A percentile compares a stretch with the other conserved stretches of the same genome.
These are phyloP conservation scores for Neophaeococcomyces aloes DNA, from an alignment of 2,329 filamentous ascomycete genomes.

Conservation along the genomic window DNA sequence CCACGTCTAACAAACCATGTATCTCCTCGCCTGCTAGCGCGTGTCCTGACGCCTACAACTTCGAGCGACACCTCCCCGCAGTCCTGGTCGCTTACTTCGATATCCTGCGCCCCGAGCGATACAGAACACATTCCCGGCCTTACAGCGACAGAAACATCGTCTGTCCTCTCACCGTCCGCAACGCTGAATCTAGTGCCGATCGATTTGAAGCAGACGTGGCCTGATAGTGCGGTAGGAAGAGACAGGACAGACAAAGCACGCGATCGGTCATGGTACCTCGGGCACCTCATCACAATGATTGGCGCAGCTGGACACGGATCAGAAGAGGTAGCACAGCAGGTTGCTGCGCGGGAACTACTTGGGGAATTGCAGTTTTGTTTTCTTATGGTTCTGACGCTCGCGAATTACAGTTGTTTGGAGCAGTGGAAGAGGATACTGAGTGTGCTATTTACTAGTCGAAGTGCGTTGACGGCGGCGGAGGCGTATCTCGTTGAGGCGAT, in stretches of 20 bases:
- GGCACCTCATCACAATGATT: constrained; percentile 36
- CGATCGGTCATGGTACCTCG: constrained; percentile 53
- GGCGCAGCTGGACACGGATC: constrained; percentile 21
- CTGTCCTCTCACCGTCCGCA: constrained; percentile 25
- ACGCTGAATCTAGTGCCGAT: constrained; percentile 47
- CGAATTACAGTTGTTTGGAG: constrained; percentile 56
- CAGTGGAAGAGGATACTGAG: constrained; percentile 53
- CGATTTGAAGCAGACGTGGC: constrained; percentile 53
- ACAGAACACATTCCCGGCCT: constrained; percentile 51
- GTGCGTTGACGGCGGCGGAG: constrained; percentile 39
- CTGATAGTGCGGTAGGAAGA: constrained; percentile 48
- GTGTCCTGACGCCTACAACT: constrained; percentile 12
- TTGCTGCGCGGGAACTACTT: constrained; percentile 34
- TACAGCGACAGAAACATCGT: constrained; percentile 15
- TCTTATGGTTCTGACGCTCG: constrained; percentile 51
- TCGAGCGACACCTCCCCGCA: neutral
- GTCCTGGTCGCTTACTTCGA: constrained; percentile 48
- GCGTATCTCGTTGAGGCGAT: constrained; percentile 44
- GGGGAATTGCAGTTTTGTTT: constrained; percentile 55
- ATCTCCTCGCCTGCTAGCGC: constrained; percentile 25
- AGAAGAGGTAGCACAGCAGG: constrained; percentile 7
- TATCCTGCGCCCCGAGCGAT: constrained; percentile 46
- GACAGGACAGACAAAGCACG: constrained; percentile 53
- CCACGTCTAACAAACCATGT: constrained; percentile 41
- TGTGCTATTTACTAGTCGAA: constrained; percentile 47